These are phyloP conservation scores for Botrytis byssoidea DNA, from an alignment of 2,329 filamentous ascomycete species.

Conservation along the genomic window DNA sequence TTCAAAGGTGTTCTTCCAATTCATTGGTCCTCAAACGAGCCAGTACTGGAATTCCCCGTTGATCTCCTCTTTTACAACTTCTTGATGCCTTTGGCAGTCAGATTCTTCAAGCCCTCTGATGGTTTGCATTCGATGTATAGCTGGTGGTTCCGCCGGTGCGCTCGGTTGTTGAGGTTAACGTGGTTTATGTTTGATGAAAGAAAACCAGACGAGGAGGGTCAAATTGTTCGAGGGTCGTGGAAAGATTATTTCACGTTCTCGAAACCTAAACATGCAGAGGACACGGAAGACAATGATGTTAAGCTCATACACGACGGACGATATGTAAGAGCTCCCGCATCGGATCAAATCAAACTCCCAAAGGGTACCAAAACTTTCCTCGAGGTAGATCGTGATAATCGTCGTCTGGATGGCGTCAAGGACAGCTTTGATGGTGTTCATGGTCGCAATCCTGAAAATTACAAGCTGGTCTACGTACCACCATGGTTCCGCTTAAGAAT, in stretches of 20 bases:
- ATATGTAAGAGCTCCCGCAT: slow-evolving; percentile 90
- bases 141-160: slow-evolving; percentile 95
- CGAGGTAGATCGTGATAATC: slow-evolving; percentile 66
- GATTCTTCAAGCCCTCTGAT: slow-evolving; percentile 81
- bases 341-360: slow-evolving; percentile 90
- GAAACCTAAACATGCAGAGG: slow-evolving; percentile 40
- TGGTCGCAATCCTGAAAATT: slow-evolving; percentile 48
- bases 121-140: slow-evolving; percentile 81
- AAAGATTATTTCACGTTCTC: slow-evolving; percentile 47
- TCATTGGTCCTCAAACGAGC: slow-evolving; percentile 89
- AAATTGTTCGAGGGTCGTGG: slow-evolving; percentile 61
- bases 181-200: slow-evolving; percentile 92
- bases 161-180: slow-evolving; percentile 74
- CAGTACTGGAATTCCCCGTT: slow-evolving; percentile 89
- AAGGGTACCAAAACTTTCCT: slow-evolving; percentile 82
- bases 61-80: slow-evolving; percentile 97
- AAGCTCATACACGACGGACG: slow-evolving; percentile 59
- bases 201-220: slow-evolving; percentile 76
- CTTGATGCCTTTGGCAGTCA: slow-evolving; percentile 82
- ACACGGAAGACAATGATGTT: slow-evolving; percentile 46
- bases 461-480: slow-evolving; percentile 71
- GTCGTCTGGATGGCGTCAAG: slow-evolving; percentile 58
- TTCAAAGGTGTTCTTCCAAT: slow-evolving; percentile 78
- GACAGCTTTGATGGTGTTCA: slow-evolving; percentile 57
- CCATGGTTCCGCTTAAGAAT: slow-evolving; percentile 80